These are phyloP conservation scores for Fusarium luffae DNA, from an alignment of 2,329 filamentous ascomycete genomes.

Conservation along the genomic window DNA sequence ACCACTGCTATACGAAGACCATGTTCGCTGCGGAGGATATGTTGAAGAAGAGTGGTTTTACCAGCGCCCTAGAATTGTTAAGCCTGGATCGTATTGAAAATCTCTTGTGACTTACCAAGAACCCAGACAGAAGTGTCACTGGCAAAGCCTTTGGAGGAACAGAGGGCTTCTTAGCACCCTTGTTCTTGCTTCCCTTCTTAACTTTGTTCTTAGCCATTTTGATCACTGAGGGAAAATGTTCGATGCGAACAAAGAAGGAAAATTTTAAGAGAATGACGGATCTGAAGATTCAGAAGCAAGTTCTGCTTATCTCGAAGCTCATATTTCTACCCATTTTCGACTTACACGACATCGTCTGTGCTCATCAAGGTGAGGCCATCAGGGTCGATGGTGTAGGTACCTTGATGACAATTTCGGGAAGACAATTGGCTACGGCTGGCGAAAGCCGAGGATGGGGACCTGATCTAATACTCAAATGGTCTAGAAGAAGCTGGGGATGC, in stretches of 20 bases:
- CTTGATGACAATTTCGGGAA: constrained; percentile 27
- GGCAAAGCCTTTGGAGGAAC: constrained; percentile 45
- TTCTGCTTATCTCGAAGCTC: neutral
- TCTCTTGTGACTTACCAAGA: constrained; percentile 41
- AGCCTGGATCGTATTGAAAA: accelerated
- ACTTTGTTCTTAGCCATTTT: constrained; percentile 35
- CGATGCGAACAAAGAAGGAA: neutral
- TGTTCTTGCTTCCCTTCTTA: constrained; percentile 26
- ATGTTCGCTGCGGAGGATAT: constrained; percentile 75
- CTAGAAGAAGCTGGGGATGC: neutral
- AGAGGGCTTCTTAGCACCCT: constrained; percentile 22
- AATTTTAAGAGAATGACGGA: too few relatives aligned
- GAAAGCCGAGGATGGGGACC: neutral
- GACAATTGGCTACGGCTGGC: constrained; percentile 12
- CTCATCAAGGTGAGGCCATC: constrained; percentile 43
- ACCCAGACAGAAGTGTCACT: constrained; percentile 52
- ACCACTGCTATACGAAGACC: constrained; percentile 76
- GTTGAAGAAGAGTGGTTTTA: constrained; percentile 76
- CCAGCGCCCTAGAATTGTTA: constrained; percentile 66
- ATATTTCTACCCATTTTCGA: constrained; percentile 15
- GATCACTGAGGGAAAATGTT: neutral
- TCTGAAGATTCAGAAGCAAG: neutral
- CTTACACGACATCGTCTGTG: constrained; percentile 10
- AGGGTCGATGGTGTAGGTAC: constrained; percentile 24
- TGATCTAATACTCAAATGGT: neutral